These are phyloP conservation scores for Cercospora nicotianae DNA, from an alignment of 2,329 filamentous ascomycete genomes.

Conservation along the genomic window DNA sequence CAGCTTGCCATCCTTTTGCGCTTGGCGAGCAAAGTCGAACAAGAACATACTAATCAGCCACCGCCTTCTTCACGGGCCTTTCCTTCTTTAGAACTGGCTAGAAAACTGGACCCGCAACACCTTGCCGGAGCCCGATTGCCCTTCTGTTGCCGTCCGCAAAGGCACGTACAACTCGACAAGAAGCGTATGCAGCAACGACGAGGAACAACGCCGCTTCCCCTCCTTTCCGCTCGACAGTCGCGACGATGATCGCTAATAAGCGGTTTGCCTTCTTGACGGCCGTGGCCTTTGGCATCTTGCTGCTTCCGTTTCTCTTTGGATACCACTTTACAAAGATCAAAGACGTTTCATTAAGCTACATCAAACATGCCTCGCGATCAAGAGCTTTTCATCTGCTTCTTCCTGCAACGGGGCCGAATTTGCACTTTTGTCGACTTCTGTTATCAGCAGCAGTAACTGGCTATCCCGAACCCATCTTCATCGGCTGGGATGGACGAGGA, in stretches of 20 bases:
- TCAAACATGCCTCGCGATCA: slow-evolving; percentile 18
- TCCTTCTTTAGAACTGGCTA: not conserved
- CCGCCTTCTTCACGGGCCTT: not conserved
- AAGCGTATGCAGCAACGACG: slow-evolving; percentile 7
- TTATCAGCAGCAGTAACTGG: slow-evolving; percentile 28
- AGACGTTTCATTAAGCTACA: slow-evolving; percentile 17
- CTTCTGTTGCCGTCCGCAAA: not conserved
- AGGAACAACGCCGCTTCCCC: not conserved
- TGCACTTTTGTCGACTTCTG: slow-evolving; percentile 27
- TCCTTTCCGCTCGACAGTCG: not conserved
- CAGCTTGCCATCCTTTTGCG: not conserved
- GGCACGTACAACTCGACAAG: not conserved
- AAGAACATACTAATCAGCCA: not conserved
- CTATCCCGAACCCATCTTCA: slow-evolving; percentile 33
- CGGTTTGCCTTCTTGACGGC: slow-evolving; percentile 20
- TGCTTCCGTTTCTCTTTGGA: slow-evolving; percentile 26
- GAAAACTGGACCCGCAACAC: not conserved
- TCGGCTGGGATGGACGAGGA: slow-evolving; percentile 31
- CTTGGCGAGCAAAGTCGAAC: not conserved
- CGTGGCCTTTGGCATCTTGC: slow-evolving; percentile 16
- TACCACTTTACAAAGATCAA: slow-evolving; percentile 26
- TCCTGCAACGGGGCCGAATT: slow-evolving; percentile 23
- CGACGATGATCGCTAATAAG: slow-evolving; percentile 20
- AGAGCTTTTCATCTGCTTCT: slow-evolving; percentile 24
- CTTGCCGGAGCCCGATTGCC: not conserved